Percentiles rank a stretch among this genome's conserved stretches.
phyloP scores from a whole-genome alignment of 139 green algal genomes.

The Coccomyxa sp. region DNA sequence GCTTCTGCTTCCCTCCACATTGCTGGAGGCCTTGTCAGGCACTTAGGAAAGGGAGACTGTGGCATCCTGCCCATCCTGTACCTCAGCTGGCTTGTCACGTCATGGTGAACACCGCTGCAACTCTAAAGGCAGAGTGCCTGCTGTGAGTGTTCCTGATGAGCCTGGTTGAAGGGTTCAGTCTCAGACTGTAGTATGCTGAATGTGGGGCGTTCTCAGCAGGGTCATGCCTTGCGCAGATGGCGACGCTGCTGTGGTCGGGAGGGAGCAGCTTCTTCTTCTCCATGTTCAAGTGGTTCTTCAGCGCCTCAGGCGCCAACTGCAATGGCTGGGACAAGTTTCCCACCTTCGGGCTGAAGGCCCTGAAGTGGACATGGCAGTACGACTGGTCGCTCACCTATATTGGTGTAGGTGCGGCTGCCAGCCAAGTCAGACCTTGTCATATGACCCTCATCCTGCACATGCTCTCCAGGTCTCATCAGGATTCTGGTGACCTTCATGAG shows the following conservation, averaged over 20 bases:
- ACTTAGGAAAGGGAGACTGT: no score
- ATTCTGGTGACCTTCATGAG: neutral
- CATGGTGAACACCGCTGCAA: neutral
- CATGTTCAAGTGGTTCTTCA: conserved; percentile 22
- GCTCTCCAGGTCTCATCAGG: neutral
- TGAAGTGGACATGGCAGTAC: conserved; percentile 4
- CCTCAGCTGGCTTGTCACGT: no score
- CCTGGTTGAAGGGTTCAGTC: no score
- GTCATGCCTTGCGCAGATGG: conserved; percentile 3
- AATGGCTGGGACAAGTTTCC: conserved; percentile 13
- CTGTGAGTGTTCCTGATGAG: no score
- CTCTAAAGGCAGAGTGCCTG: neutral
- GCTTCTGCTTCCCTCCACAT: neutral
- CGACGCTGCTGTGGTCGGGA: neutral
- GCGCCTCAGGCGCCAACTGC: neutral
- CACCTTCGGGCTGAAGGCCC: conserved; percentile 7
- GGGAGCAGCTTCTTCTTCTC: conserved; percentile 4
- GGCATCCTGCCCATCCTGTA: no score
- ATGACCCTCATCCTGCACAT: no score
- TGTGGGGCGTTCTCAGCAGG: neutral
- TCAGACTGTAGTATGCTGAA: no score
- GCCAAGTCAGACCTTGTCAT: neutral
- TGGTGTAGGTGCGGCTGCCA: neutral
- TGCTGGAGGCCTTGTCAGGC: neutral
- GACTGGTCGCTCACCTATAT: conserved; percentile 10